Base-by-base conservation (phyloP, 2,329 filamentous ascomycete genomes). In the Coleophoma crateriformis region DNA sequence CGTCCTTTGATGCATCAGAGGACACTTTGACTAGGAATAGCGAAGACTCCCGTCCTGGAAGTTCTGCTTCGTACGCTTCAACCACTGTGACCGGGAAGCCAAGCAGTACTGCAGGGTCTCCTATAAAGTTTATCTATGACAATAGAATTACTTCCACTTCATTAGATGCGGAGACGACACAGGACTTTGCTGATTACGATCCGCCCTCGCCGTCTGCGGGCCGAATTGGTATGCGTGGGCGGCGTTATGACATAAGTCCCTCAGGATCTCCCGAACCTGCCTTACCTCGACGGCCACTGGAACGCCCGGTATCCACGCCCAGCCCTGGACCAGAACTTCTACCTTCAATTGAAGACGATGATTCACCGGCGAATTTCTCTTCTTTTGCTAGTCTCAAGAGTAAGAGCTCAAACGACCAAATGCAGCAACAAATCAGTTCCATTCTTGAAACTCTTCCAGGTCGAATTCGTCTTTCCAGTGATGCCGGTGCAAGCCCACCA, bases 371-470 rank as follows among this genome's bases (percentile, higher is more conserved):
- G 6, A 27, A 27, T 27, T 27, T 27, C 27, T 4, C 27, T 27
- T 10, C 27, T 10, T 27, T 27, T 27, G 27, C 27, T 7, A 27
- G 27, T 4, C 56, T 53, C 20, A 63, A 59, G 35, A 44, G 44
- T 8, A 50, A 42, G 14, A 52, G n/a, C 35, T 51, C 57, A 0
- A 82, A 86, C 54, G 84, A 89, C 55, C 80, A 88, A 49, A 75
- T 95, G 13, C 87, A 90, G 56, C 81, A 84, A 54, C 89, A 91
- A 63, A 91, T 95, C 45, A 87, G 81, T 61, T 81, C 87, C 46
- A 87, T 95, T 50, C 77, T 95, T 37, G 82, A 82, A 50, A 85
- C 78, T 17, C 88, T 95, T 54, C 89, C 90, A 2, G 85, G 85
- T 33, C 84, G 84, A 54, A 95, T 97, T 59, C 84, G 83, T 46